Base-by-base conservation (phyloP, 257 asterid genomes). In the Solanum boliviense region DNA sequence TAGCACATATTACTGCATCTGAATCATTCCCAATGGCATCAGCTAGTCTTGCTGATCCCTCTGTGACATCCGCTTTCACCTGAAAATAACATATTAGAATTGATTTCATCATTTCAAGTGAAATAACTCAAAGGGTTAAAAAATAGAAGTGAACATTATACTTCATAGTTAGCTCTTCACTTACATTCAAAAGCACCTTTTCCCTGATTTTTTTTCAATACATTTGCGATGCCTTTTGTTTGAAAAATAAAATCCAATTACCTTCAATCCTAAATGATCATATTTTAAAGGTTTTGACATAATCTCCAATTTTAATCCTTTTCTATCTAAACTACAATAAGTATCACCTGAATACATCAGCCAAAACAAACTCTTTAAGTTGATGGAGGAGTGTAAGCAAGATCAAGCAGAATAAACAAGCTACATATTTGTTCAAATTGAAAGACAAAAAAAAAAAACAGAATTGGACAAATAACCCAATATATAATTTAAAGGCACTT, bases 21-120 rank as follows among this genome's bases (percentile, higher is more conserved):
- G 98, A 92, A 92, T 97, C 98, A 86, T 94, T 93, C 86, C 99
- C 94, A 75, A 97, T 94, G 85, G 94, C 98, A 71, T 95, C 96
- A 27, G 98, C 98, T 91, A 97, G 89, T 87, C 93, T 94, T 18
- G 92, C 44, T 71, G 98, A 88, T 89, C 98, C 98, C 89, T 95
- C 98, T 2, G 99, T 97, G 60, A 97, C 99, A 89, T 97, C 99
- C 70, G 99, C 96, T 91, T 93, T 93, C 87, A 95, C 98, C 99
- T 97, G 91, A 86, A 87, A 87, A 86, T 48, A 73, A 60, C 85
- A 46, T 8, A 81, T 5, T 48, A 5, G 10, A 16, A 46, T 41
- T 9, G 85, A 81, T 48, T 81, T 81, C 85, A 46, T 48, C 58
- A 48, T 48, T 46, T 16, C 58, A 48, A 48, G 58, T 48, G 58